Evolutionary conservation across 2,329 filamentous ascomycete species (phyloP).

Genomic region (Trichophyton schoenleinii): DNA sequence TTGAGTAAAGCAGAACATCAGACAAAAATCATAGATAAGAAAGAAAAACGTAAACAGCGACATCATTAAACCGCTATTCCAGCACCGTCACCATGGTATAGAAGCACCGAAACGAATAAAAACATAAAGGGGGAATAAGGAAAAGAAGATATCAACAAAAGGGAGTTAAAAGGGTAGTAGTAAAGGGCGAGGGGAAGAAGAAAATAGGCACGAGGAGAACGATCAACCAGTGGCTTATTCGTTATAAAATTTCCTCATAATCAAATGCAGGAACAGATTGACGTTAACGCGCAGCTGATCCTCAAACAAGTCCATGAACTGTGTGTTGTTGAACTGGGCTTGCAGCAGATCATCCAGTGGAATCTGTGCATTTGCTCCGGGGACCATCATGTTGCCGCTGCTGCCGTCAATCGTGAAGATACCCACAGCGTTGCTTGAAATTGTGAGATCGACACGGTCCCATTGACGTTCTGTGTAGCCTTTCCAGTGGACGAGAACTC

Average conservation of each 20-base stretch:
- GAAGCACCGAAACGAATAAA: neutral
- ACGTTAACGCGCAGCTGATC: conserved; percentile 81
- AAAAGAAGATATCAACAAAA: neutral
- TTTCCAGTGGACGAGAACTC: conserved; percentile 83
- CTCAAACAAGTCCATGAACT: conserved; percentile 92
- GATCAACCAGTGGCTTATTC: conserved; percentile 9
- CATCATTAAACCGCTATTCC: conserved; percentile 2
- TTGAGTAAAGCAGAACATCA: neutral
- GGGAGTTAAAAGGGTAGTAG: neutral
- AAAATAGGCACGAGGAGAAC: neutral
- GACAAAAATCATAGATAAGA: conserved; percentile 10
- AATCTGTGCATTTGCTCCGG: conserved; percentile 68
- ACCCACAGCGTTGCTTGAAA: conserved; percentile 86
- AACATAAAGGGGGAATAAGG: neutral
- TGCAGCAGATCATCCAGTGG: conserved; percentile 88
- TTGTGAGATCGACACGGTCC: conserved; percentile 87
- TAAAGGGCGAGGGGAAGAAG: neutral
- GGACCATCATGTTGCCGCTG: conserved; percentile 87
- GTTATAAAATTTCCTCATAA: conserved; percentile 97
- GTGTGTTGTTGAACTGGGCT: conserved; percentile 92
- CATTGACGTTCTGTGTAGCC: conserved; percentile 72
- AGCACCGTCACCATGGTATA: neutral
- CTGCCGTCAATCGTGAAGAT: conserved; percentile 87
- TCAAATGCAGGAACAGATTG: conserved; percentile 86
- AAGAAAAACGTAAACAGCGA: conserved; percentile 10